A percentile compares a stretch with the other conserved stretches of the same genome.
These are phyloP conservation scores for Ceratocystis harringtonii DNA, from an alignment of 2,329 filamentous ascomycete genomes.

Conservation along the genomic window DNA sequence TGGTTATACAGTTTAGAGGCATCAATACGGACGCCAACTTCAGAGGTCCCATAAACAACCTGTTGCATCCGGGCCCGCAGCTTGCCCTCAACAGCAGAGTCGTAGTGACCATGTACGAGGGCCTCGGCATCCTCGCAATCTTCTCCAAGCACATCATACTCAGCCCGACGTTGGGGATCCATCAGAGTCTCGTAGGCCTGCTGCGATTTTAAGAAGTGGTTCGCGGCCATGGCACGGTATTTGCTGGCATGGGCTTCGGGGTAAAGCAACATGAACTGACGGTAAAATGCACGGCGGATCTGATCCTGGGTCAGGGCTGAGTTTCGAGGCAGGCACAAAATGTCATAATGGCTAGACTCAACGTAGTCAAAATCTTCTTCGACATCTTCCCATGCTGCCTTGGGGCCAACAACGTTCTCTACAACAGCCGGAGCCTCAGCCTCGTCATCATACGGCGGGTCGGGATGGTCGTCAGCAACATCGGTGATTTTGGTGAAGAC, in stretches of 20 bases:
- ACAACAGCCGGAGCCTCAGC: conserved; percentile 14
- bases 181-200: conserved; percentile 35
- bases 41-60: conserved; percentile 20
- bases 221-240: conserved; percentile 27
- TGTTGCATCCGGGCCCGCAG: conserved; percentile 15
- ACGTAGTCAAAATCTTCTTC: conserved; percentile 16
- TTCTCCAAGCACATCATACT: conserved; percentile 27
- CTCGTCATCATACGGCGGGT: conserved; percentile 17
- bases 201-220: conserved; percentile 30
- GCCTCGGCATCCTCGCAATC: background rate
- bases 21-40: conserved; percentile 28
- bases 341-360: conserved; percentile 30
- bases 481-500: conserved; percentile 25
- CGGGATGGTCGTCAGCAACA: conserved; percentile 14
- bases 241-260: conserved; percentile 29
- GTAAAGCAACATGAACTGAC: conserved; percentile 32
- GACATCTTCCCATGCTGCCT: conserved; percentile 13
- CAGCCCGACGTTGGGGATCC: conserved; percentile 28
- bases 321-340: conserved; percentile 30
- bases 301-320: conserved; percentile 23
- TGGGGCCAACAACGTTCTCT: conserved; percentile 15
- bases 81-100: conserved; percentile 19
- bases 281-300: conserved; percentile 32
- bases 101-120: conserved; percentile 20
- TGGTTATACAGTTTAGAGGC: conserved; percentile 19